Evolutionary conservation across 768 basidiomycete genomes (phyloP).

Genomic region (Saitozyma sp.): DNA sequence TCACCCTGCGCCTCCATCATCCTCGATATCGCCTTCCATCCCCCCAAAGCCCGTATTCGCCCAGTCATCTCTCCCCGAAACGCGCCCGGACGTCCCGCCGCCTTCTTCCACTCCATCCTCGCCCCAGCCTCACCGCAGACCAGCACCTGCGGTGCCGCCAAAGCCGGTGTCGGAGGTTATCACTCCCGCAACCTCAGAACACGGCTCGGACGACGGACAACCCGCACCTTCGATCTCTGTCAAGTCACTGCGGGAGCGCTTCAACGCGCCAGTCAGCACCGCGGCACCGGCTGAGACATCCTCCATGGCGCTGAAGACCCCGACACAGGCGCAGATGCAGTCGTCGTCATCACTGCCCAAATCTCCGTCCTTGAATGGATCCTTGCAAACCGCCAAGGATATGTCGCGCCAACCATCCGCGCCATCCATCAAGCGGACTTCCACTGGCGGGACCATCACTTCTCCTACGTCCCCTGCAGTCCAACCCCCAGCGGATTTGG

Average conservation of each 20-base stretch:
- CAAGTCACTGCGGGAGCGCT: conserved; percentile 26
- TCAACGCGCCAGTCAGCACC: conserved; percentile 4
- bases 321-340: too few relatives aligned
- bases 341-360: not conserved
- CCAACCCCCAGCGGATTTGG: not conserved
- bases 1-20: conserved; percentile 11
- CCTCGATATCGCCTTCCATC: not conserved
- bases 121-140: conserved; percentile 9
- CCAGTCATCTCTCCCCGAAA: conserved; percentile 6
- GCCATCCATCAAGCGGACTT: conserved; percentile 13
- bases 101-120: conserved; percentile 10
- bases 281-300: conserved; percentile 4
- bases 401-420: not conserved
- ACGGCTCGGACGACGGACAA: conserved; percentile 6
- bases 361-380: not conserved
- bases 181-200: conserved; percentile 10
- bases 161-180: conserved; percentile 7
- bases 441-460: conserved; percentile 16
- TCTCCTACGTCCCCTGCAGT: not conserved
- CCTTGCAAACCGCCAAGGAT: not conserved
- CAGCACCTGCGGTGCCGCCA: conserved; percentile 15
- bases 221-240: conserved; percentile 11
- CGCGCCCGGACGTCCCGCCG: conserved; percentile 1
- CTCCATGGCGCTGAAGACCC: not conserved
- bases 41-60: conserved; percentile 8